Conservation (phyloP, 805 yeast genomes). For the Saccharomycopsis oosterbeekiorum region DNA sequence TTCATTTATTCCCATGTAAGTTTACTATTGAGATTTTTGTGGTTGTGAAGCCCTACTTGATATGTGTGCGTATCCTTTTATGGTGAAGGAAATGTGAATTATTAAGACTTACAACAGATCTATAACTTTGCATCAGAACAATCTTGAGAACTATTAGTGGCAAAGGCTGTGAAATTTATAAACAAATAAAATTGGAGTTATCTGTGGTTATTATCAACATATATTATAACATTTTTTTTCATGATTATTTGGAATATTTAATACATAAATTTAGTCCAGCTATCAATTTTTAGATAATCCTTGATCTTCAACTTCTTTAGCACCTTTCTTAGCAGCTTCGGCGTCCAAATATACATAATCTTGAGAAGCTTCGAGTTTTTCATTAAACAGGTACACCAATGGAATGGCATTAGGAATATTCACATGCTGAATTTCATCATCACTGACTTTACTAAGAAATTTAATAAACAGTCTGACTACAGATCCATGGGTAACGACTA, state of each 20-base stretch:
- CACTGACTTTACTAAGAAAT: constrained; percentile 53
- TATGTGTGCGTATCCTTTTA: no score
- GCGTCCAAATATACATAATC: constrained; percentile 70
- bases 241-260: not conserved
- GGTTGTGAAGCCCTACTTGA: no score
- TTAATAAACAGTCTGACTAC: constrained; percentile 69
- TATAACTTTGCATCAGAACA: no score
- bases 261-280: constrained; percentile 8
- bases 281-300: constrained; percentile 33
- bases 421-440: constrained; percentile 58
- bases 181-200: no score
- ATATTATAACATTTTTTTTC: no score
- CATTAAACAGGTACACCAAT: constrained; percentile 52
- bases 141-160: no score
- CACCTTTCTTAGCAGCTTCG: constrained; percentile 67
- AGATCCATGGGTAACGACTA: constrained; percentile 75
- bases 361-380: constrained; percentile 36
- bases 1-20: no score
- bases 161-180: no score
- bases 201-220: no score
- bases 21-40: no score
- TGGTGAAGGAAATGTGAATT: no score
- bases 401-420: constrained; percentile 85
- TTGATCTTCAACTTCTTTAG: constrained; percentile 70
- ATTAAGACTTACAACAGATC: no score